These are phyloP conservation scores for Phytophthora hibernalis DNA, from an alignment of 352 stramenopile genomes.

Conservation along the genomic window DNA sequence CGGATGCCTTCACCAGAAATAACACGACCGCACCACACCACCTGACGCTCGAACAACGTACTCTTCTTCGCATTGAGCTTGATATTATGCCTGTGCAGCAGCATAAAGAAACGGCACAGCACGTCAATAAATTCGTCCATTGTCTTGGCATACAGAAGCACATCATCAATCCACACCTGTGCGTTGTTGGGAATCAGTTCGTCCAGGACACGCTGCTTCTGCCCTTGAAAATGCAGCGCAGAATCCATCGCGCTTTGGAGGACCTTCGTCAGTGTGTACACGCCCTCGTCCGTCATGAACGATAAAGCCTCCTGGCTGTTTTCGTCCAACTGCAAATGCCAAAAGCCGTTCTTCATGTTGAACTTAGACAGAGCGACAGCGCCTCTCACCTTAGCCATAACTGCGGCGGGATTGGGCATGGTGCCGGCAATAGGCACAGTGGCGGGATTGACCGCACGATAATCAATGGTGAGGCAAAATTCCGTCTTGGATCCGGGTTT, in stretches of 20 bases:
- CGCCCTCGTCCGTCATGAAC: constrained; percentile 27
- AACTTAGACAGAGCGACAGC: constrained; percentile 11
- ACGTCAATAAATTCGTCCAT: constrained; percentile 19
- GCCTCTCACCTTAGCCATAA: background rate
- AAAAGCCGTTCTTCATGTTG: constrained; percentile 33
- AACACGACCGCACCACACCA: constrained; percentile 31
- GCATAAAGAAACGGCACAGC: constrained; percentile 20
- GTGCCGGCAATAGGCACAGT: constrained; percentile 8
- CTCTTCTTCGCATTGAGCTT: constrained; percentile 35
- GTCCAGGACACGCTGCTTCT: constrained; percentile 15
- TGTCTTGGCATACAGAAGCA: constrained; percentile 27
- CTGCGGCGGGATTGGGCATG: background rate
- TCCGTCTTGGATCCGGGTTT: background rate
- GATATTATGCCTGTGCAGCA: constrained; percentile 17
- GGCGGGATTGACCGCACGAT: constrained; percentile 3
- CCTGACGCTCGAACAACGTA: constrained; percentile 12
- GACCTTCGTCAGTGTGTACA: constrained; percentile 17
- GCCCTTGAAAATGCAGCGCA: constrained; percentile 11
- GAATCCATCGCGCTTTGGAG: constrained; percentile 14
- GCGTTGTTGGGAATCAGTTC: constrained; percentile 20
- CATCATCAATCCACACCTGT: constrained; percentile 38
- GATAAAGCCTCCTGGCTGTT: constrained; percentile 17
- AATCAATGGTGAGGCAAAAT: background rate
- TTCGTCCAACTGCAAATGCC: constrained; percentile 18
- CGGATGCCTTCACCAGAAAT: constrained; percentile 19